phyloP scores from a whole-genome alignment of 106 monocot species.

The Gastrodia elata region DNA sequence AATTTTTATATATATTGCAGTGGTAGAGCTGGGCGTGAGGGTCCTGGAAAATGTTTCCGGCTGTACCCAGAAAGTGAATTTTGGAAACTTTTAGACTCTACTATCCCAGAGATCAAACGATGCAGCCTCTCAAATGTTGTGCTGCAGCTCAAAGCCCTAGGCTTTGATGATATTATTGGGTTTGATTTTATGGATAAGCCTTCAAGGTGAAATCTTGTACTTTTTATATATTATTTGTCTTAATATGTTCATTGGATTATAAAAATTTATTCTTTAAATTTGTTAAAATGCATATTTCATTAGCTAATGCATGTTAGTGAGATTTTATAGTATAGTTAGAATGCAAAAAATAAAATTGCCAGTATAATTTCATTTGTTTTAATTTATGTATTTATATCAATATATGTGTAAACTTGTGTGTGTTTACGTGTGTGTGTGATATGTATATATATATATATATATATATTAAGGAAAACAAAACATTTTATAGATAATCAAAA shows the following conservation, averaged over 20 bases:
- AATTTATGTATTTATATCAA: too few relatives aligned
- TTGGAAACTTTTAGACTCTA: conserved; percentile 64
- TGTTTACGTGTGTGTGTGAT: too few relatives aligned
- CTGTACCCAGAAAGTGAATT: conserved; percentile 88
- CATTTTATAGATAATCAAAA: too few relatives aligned
- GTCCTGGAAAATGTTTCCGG: conserved; percentile 81
- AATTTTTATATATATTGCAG: conserved; percentile 34
- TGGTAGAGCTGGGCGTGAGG: conserved; percentile 95
- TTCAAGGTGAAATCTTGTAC: conserved; percentile 35
- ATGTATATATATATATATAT: too few relatives aligned
- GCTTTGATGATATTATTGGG: conserved; percentile 80
- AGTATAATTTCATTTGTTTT: too few relatives aligned
- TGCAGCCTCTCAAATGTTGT: conserved; percentile 94
- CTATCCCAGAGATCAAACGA: conserved; percentile 86
- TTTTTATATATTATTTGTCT: not conserved
- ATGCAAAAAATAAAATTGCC: too few relatives aligned
- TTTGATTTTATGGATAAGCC: conserved; percentile 99
- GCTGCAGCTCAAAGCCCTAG: conserved; percentile 86
- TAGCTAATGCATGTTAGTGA: too few relatives aligned
- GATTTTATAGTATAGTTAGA: too few relatives aligned
- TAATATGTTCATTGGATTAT: not conserved
- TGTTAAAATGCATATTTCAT: too few relatives aligned
- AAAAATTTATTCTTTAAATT: too few relatives aligned
- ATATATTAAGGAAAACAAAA: too few relatives aligned
- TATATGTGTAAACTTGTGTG: too few relatives aligned